These are phyloP conservation scores for Steccherinum ochraceum DNA, from an alignment of 768 basidiomycete species.

Conservation along the genomic window DNA sequence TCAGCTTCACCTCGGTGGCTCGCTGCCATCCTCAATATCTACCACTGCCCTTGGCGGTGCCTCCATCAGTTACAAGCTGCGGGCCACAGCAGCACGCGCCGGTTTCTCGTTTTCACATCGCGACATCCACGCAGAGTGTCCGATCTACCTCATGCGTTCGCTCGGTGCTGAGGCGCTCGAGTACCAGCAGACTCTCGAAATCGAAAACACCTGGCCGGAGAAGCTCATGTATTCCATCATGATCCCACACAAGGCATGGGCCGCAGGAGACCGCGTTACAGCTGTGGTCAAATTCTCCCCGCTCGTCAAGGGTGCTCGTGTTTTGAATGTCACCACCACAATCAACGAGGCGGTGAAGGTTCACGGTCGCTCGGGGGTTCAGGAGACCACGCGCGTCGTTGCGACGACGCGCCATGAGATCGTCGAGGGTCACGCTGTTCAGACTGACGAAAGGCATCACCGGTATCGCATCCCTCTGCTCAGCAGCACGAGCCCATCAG, in stretches of 20 bases:
- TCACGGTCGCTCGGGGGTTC: slow-evolving; percentile 42
- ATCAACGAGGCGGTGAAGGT: slow-evolving; percentile 74
- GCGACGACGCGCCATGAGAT: slow-evolving; percentile 66
- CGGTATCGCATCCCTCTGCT: slow-evolving; percentile 20
- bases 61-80: slow-evolving; percentile 81
- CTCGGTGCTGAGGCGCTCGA: slow-evolving; percentile 82
- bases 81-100: slow-evolving; percentile 74
- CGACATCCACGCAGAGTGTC: slow-evolving; percentile 56
- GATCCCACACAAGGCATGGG: slow-evolving; percentile 94
- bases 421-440: slow-evolving; percentile 43
- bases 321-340: slow-evolving; percentile 58
- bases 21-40: slow-evolving; percentile 71
- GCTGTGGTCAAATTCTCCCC: slow-evolving; percentile 85
- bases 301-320: slow-evolving; percentile 73
- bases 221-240: slow-evolving; percentile 96
- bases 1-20: slow-evolving; percentile 77
- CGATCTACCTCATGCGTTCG: slow-evolving; percentile 65
- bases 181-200: slow-evolving; percentile 92
- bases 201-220: slow-evolving; percentile 95
- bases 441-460: slow-evolving; percentile 23
- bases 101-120: slow-evolving; percentile 47
- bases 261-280: slow-evolving; percentile 79
- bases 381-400: slow-evolving; percentile 58
- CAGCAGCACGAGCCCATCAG: not conserved
- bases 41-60: slow-evolving; percentile 54